Evolutionary conservation across 2,329 filamentous ascomycete genomes (phyloP), one percentile per base, ranked within the genome.

Genomic region (Pezicula radicicola): DNA sequence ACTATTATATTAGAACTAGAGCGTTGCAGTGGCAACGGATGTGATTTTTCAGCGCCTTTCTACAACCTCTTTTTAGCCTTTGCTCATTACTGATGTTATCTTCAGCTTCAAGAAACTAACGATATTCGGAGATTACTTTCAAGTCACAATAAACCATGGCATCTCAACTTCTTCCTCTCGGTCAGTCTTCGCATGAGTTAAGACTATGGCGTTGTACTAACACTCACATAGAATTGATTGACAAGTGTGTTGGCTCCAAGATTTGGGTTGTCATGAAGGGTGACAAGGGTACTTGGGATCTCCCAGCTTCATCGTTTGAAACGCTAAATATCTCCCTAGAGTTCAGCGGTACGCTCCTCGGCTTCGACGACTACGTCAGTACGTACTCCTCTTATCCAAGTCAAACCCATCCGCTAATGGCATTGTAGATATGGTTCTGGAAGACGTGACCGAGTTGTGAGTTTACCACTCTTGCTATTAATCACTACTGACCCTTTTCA

Each of bases 221-320:
- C 61, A 37, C 18, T 42, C 12, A 52, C 30, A 43, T 66, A 96
- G 94, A 99, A 74, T 84, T 99, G 68, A 97, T 99, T 72, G 94
- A 99, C 78, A 97, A 97, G 74, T 99, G 94, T 70, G 92, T 99
- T 60, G 94, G 94, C 56, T 97, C 92, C 50, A 88, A 88, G 65
- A 97, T 99, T 71, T 97, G 93, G 92, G 92, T 99, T 58, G 85
- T 99, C 65, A 99, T 99, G 94, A 99, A 99, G 75, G 91, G 92
- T 60, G 94, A 97, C 69, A 97, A 97, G 78, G 94, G 94, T 96
- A 74, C 35, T 69, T 55, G 44, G 21, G 44, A 49, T n/a, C 41
- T 46, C n/a, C 13, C 6, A 21, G 7, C 16, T 16, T 33, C 5
- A 33, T 18, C 12, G 10, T 33, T n/a, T 9, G 15, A 28, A 16